Evolutionary conservation across 2,329 filamentous ascomycete genomes (phyloP), one percentile per base, ranked within the genome.

Genomic region (Nectriaceae sp.): DNA sequence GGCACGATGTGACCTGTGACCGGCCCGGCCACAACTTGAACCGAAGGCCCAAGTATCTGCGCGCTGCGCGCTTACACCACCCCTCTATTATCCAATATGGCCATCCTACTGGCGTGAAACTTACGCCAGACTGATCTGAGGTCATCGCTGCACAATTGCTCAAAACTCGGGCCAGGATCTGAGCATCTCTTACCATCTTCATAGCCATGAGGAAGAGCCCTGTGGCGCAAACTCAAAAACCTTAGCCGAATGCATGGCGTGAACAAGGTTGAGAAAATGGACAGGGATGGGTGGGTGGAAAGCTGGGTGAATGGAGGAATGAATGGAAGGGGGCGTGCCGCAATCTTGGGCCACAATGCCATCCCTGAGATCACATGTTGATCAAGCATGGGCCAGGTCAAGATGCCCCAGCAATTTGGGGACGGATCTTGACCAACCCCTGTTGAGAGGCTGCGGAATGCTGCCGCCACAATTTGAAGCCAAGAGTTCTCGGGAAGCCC

Each of bases 401-500:
- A 22, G 38, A 31, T 15, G 33, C 45, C 21, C 13, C 18, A 21
- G 44, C 18, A 52, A 49, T 49, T 51, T 43, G 15, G 43, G 24
- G 49, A 46, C 47, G 56, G 52, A 57, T 60, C 59, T 50, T 44
- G 21, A 38, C 44, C 37, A 36, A 33, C 48, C 57, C 57, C 51
- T 61, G 54, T 55, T 44, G 42, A 54, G 48, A 57, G 54, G 60
- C 57, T 61, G 60, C 60, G 60, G 60, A 62, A 62, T 55, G 53
- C 56, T 62, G 47, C 60, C 60, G 54, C 57, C 60, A 61, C 60
- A 51, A 40, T 43, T 36, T 40, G 52, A 50, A 55, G 54, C 57
- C 49, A 61, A 60, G 49, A 50, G 40, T 40, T 39, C 43, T 59
- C 48, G 33, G 49, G 57, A 56, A 49, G 50, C 56, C 60, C 60